Conservation (phyloP, 2,329 filamentous ascomycete species). For the Aspergillus ochraceoroseus region DNA sequence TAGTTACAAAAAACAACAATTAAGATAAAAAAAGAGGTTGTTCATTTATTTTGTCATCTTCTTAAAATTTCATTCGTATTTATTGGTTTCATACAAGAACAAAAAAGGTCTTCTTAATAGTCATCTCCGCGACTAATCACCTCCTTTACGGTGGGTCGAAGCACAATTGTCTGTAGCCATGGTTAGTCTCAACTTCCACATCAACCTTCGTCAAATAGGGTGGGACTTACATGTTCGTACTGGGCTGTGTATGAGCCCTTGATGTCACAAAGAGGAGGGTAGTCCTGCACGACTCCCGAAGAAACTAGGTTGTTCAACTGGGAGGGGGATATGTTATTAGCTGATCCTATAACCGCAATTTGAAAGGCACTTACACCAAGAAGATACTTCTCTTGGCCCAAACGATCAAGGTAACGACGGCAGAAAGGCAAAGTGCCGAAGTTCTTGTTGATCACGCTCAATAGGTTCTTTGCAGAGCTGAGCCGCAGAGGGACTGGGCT, state of each 20-base stretch:
- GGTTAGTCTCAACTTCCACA: slow-evolving; percentile 15
- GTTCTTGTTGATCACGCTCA: slow-evolving; percentile 91
- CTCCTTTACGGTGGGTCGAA: slow-evolving; percentile 77
- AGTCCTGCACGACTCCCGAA: slow-evolving; percentile 79
- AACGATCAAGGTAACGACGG: slow-evolving; percentile 79
- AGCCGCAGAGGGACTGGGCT: slow-evolving; percentile 71
- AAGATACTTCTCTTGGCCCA: slow-evolving; percentile 94
- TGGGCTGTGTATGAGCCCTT: slow-evolving; percentile 95
- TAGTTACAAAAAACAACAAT: too few relatives aligned
- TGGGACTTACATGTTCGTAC: slow-evolving; percentile 76
- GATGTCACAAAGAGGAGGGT: slow-evolving; percentile 82
- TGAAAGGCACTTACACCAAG: slow-evolving; percentile 60
- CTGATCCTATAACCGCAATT: not conserved
- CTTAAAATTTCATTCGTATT: slow-evolving; percentile 2
- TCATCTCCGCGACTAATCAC: slow-evolving; percentile 82
- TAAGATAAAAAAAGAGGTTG: not conserved
- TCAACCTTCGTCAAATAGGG: not conserved
- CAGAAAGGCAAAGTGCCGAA: slow-evolving; percentile 92
- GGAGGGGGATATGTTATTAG: slow-evolving; percentile 5
- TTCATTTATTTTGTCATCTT: slow-evolving; percentile 5
- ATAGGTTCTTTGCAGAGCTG: slow-evolving; percentile 74
- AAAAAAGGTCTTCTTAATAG: slow-evolving; percentile 52
- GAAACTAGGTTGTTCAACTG: slow-evolving; percentile 81
- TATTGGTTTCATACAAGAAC: slow-evolving; percentile 5
- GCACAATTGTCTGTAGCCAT: slow-evolving; percentile 61